Evolutionary conservation across 2,329 filamentous ascomycete genomes (phyloP), one percentile per base, ranked within the genome.

Genomic region (Aspergillus pseudoviridinutans): DNA sequence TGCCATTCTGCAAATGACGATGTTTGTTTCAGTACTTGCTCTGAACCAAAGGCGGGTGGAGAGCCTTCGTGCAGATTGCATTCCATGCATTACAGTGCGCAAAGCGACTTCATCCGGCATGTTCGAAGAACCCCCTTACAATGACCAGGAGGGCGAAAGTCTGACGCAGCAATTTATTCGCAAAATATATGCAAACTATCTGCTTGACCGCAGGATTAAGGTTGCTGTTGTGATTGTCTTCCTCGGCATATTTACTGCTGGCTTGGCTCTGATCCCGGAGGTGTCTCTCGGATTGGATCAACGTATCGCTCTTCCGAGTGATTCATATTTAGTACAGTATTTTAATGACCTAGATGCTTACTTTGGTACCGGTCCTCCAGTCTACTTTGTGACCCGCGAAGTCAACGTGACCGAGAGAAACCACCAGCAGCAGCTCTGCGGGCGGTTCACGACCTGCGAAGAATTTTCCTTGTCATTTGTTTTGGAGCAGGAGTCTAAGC

Each of bases 281-380:
- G 86, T 99, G 20, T 78, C 93, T 65, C 84, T 99, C 46, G 94
- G 94, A 0, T 81, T 99, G 28, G 94, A 99, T 69, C 94, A 99
- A 76, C 87, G 94, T 20, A 93, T 97, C 55, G 94, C 94, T 10
- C 89, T 99, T 57, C 94, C 94, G 0, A 90, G 90, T 62, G 92
- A 91, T 67, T 97, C 93, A 1, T 99, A 99, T 71, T 80, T 99
- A 52, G 96, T 99, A 61, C 86, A 89, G 9, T 99, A 96, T 74
- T 99, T 99, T 76, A 92, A 97, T 68, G 94, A 99, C 71, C 80
- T 99, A 29, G 96, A 97, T 72, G 86, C 87, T 58, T 99, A 99
- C 71, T 89, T 97, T 66, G 90, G 92, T 59, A 87, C 87, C 17
- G 95, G 94, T 0, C 93, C 94, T 51, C 94, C 94, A 0, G 92